Conservation (phyloP, 305 asterid species). For the Solanum hybrid region DNA sequence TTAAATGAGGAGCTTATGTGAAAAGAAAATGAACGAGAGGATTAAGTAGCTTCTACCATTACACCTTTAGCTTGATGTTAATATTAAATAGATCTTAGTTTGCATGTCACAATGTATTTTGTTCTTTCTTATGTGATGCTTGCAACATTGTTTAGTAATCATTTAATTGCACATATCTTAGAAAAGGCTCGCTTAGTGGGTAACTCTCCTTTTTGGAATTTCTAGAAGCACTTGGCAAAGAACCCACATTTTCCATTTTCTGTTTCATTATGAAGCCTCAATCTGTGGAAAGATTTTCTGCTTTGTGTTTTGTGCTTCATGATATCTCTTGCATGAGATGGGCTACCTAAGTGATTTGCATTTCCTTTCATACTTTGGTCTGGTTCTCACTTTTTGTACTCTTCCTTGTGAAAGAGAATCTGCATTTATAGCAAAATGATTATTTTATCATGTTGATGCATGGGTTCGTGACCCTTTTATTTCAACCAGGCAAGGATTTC, state of each 20-base stretch:
- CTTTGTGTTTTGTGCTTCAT: background rate
- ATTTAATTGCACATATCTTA: background rate
- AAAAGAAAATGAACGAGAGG: background rate
- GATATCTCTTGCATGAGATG: background rate
- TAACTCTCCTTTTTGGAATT: background rate
- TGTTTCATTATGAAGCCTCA: background rate
- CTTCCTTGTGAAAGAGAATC: background rate
- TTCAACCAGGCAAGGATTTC: constrained; percentile 63
- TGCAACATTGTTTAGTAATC: background rate
- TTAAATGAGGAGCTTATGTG: background rate
- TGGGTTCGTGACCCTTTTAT: background rate
- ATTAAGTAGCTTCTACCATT: background rate
- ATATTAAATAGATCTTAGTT: background rate
- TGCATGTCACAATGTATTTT: background rate
- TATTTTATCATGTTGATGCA: background rate
- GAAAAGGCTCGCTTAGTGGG: background rate
- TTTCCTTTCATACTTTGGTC: background rate
- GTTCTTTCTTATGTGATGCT: background rate
- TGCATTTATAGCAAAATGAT: background rate
- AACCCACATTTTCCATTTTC: background rate
- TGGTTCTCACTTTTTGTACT: background rate
- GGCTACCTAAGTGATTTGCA: background rate
- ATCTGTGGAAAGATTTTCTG: background rate
- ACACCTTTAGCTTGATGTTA: background rate
- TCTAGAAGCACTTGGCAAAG: background rate